Conservation (phyloP, 1,284 basidiomycete genomes). For the Austropuccinia psidii region DNA sequence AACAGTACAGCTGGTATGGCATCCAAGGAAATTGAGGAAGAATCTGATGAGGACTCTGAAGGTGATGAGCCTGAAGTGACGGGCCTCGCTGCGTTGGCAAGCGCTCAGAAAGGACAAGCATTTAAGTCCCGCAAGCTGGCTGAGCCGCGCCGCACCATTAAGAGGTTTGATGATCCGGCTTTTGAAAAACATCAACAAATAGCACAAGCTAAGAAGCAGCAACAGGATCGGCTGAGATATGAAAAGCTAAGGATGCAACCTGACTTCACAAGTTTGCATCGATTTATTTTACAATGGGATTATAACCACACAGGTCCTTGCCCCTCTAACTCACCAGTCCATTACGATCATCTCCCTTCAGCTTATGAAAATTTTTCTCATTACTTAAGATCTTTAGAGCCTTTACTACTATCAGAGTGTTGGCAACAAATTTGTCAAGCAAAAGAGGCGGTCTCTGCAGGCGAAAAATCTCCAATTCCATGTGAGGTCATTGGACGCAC, state of each 20-base stretch:
- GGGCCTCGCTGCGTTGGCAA: slow-evolving; percentile 18
- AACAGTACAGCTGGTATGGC: neutral
- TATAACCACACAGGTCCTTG: slow-evolving; percentile 62
- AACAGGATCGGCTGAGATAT: slow-evolving; percentile 55
- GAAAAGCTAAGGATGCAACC: slow-evolving; percentile 68
- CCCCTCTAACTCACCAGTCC: slow-evolving; percentile 53
- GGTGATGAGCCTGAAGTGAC: slow-evolving; percentile 3
- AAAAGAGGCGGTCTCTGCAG: slow-evolving; percentile 56
- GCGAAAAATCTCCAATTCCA: slow-evolving; percentile 52
- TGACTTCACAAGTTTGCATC: slow-evolving; percentile 70
- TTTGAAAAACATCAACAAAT: slow-evolving; percentile 16
- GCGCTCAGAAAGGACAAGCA: slow-evolving; percentile 27
- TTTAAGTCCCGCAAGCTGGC: slow-evolving; percentile 31
- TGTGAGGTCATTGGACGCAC: slow-evolving; percentile 59
- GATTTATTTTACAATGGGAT: slow-evolving; percentile 76
- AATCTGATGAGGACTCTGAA: slow-evolving; percentile 33
- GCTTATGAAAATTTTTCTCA: slow-evolving; percentile 61
- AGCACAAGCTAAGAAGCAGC: slow-evolving; percentile 53
- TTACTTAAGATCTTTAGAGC: slow-evolving; percentile 71
- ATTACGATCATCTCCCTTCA: slow-evolving; percentile 56
- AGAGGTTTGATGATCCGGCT: slow-evolving; percentile 30
- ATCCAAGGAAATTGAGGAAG: neutral
- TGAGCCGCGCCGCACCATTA: slow-evolving; percentile 32
- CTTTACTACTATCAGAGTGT: slow-evolving; percentile 80
- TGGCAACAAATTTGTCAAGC: slow-evolving; percentile 81